phyloP scores from a whole-genome alignment of 129 eudicot species.

The Rutidosis leptorrhynchoides region DNA sequence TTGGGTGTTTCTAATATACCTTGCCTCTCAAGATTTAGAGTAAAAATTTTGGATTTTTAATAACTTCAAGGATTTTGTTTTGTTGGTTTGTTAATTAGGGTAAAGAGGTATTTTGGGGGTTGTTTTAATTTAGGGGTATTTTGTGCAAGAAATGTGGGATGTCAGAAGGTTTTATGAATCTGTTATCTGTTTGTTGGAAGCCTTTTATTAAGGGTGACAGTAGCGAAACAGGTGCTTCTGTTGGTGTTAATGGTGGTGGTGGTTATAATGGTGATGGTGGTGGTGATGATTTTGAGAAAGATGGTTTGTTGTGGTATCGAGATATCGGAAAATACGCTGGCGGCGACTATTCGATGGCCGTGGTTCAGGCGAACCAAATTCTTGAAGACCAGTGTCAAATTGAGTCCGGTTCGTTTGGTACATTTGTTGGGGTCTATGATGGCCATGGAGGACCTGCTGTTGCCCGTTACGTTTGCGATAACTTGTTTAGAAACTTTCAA shows the following conservation, averaged over 20 bases:
- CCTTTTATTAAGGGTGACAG: constrained; percentile 42
- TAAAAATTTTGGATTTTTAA: constrained; percentile 1
- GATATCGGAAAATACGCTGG: constrained; percentile 46
- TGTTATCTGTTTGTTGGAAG: constrained; percentile 64
- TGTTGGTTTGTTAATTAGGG: constrained; percentile 20
- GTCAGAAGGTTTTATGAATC: constrained; percentile 63
- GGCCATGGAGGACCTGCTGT: constrained; percentile 73
- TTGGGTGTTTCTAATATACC: constrained; percentile 21
- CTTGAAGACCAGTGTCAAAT: constrained; percentile 77
- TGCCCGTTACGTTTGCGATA: constrained; percentile 58
- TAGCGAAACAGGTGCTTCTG: constrained; percentile 26
- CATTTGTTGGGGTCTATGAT: constrained; percentile 73
- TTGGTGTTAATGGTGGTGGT: constrained; percentile 21
- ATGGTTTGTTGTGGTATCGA: constrained; percentile 53
- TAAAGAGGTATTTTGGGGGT: constrained; percentile 2
- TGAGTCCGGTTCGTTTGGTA: constrained; percentile 60
- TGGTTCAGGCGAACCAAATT: constrained; percentile 60
- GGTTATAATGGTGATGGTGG: constrained; percentile 29
- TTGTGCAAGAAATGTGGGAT: constrained; percentile 65
- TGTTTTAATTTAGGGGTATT: constrained; percentile 29
- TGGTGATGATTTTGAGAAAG: constrained; percentile 45
- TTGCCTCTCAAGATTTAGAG: constrained; percentile 20
- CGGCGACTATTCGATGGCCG: constrained; percentile 69
- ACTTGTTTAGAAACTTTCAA: constrained; percentile 49
- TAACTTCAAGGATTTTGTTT: constrained; percentile 3